Conservation (phyloP, 1,139 yeast genomes). For the Candida sojae region DNA sequence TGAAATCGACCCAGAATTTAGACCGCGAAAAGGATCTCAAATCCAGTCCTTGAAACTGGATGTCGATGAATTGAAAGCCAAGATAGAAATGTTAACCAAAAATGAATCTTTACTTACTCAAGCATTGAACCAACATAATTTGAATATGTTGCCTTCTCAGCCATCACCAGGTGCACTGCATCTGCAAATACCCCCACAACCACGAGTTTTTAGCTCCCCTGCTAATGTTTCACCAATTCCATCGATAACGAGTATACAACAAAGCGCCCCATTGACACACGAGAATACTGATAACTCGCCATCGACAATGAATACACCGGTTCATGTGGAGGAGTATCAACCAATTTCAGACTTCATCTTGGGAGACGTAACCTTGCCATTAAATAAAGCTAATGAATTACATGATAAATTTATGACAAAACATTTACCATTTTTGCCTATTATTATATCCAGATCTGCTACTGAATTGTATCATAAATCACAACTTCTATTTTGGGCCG, state of each 20-base stretch:
- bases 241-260: conserved; percentile 12
- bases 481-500: conserved; percentile 87
- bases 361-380: conserved; percentile 71
- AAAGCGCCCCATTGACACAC: conserved; percentile 9
- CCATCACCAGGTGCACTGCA: conserved; percentile 5
- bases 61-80: conserved; percentile 76
- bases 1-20: conserved; percentile 87
- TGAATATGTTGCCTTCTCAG: conserved; percentile 26
- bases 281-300: conserved; percentile 30
- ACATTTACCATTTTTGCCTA: conserved; percentile 78
- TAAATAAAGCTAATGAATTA: conserved; percentile 67
- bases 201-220: not conserved
- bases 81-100: conserved; percentile 72
- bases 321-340: conserved; percentile 10
- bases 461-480: conserved; percentile 81
- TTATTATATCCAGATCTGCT: conserved; percentile 70
- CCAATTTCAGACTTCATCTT: conserved; percentile 57
- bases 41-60: conserved; percentile 82
- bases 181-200: conserved; percentile 6
- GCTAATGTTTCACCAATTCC: conserved; percentile 16
- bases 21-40: conserved; percentile 91
- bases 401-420: conserved; percentile 68
- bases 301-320: conserved; percentile 16
- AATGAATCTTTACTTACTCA: conserved; percentile 70
- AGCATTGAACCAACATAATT: conserved; percentile 51